These are phyloP conservation scores for Prosopis cineraria DNA, from an alignment of 306 rosid species.

Conservation along the genomic window DNA sequence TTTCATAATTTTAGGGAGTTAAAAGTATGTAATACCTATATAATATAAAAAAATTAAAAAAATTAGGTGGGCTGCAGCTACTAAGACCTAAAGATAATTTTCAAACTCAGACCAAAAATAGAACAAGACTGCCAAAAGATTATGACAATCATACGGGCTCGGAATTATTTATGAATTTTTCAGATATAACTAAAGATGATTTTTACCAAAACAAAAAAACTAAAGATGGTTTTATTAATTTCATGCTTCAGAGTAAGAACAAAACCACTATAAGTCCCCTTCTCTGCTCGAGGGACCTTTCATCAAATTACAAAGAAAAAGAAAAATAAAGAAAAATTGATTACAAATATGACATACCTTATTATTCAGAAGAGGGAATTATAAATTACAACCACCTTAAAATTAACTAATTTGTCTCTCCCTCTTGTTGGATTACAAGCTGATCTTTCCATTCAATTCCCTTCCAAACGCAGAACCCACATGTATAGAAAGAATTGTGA, in stretches of 20 bases:
- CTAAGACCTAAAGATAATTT: no score
- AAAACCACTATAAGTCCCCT: constrained; percentile 25
- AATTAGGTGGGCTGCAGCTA: no score
- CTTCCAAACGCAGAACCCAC: constrained; percentile 36
- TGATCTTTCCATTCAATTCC: constrained; percentile 33
- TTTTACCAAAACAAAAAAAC: no score
- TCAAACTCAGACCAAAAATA: background rate
- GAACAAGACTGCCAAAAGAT: background rate
- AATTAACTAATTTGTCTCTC: background rate
- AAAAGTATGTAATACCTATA: no score
- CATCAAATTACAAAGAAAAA: constrained; percentile 19
- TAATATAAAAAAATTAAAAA: no score
- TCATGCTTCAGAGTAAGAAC: constrained; percentile 16
- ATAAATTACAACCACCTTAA: constrained; percentile 34
- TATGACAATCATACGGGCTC: background rate
- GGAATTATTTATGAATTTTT: background rate
- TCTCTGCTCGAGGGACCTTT: constrained; percentile 1
- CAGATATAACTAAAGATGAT: background rate
- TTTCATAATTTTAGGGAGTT: no score
- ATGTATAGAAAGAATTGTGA: constrained; percentile 44
- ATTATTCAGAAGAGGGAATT: constrained; percentile 37
- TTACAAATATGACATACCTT: constrained; percentile 38
- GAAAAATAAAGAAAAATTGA: background rate
- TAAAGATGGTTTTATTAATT: constrained; percentile 9
- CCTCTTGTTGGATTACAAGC: constrained; percentile 35